Evolutionary conservation across 768 basidiomycete species (phyloP).

Genomic region (Auricularia auricula-judae): DNA sequence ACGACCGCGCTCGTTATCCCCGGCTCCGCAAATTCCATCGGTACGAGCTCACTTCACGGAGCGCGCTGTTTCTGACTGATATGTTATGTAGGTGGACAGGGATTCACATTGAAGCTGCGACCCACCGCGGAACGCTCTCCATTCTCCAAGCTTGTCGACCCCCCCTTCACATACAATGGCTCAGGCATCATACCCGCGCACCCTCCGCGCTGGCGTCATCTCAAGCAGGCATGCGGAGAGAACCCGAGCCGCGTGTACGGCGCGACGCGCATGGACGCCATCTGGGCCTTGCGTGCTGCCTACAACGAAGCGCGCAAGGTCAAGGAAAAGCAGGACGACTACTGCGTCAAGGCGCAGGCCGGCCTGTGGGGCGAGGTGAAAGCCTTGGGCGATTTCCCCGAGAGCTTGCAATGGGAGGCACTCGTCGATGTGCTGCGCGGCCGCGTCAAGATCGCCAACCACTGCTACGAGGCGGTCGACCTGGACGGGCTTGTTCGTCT

Average conservation of each 20-base stretch:
- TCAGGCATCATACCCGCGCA: constrained; percentile 13
- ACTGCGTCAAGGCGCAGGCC: constrained; percentile 39
- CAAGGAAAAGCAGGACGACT: constrained; percentile 57
- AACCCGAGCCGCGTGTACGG: constrained; percentile 8
- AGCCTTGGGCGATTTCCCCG: constrained; percentile 48
- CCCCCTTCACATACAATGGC: constrained; percentile 24
- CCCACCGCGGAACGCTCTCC: constrained; percentile 26
- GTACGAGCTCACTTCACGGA: no score
- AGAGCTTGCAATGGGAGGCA: constrained; percentile 26
- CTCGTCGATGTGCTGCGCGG: constrained; percentile 25
- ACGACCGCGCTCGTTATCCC: constrained; percentile 38
- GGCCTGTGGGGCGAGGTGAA: constrained; percentile 31
- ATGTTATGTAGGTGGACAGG: constrained; percentile 25
- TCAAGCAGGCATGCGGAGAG: constrained; percentile 28
- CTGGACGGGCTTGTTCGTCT: constrained; percentile 15
- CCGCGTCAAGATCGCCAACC: constrained; percentile 27
- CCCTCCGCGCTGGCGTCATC: constrained; percentile 24
- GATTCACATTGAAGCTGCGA: constrained; percentile 30
- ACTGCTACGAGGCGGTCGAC: constrained; percentile 22
- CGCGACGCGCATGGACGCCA: constrained; percentile 2
- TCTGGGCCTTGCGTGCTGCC: constrained; percentile 14
- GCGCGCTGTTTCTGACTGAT: no score
- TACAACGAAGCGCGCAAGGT: constrained; percentile 57
- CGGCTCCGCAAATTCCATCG: constrained; percentile 20
- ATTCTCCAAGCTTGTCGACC: constrained; percentile 26